Percentiles rank a stretch among this genome's conserved stretches.
phyloP scores from a whole-genome alignment of 164 flowering plant species.

The Paratinospora sagittata region DNA sequence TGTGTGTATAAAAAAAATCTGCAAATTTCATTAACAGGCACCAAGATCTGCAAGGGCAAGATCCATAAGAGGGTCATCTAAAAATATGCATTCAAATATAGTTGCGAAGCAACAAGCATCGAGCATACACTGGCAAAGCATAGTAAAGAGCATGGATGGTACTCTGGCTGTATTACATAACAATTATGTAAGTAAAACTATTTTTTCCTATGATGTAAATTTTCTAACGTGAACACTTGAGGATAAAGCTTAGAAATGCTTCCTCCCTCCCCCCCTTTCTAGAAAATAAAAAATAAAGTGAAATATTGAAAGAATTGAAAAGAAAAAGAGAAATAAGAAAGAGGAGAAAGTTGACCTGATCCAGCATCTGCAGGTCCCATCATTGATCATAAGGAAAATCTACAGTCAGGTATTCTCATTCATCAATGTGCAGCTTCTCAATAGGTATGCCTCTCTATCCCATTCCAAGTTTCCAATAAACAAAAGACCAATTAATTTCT shows the following conservation, averaged over 20 bases:
- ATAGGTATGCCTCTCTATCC: constrained; percentile 38
- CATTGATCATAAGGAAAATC: constrained; percentile 55
- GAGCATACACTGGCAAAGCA: constrained; percentile 69
- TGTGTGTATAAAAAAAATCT: constrained; percentile 8
- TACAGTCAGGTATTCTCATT: constrained; percentile 70
- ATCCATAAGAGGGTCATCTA: constrained; percentile 57
- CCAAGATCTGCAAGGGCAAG: constrained; percentile 61
- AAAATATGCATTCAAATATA: constrained; percentile 48
- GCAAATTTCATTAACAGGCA: constrained; percentile 40
- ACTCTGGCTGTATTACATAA: constrained; percentile 40
- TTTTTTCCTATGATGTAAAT: neutral
- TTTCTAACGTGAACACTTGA: neutral
- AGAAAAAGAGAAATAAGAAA: no score
- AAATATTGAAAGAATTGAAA: no score
- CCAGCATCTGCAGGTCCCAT: constrained; percentile 48
- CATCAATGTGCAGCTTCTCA: constrained; percentile 77
- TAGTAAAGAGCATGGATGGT: constrained; percentile 42
- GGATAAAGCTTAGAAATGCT: neutral
- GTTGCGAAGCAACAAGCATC: constrained; percentile 66
- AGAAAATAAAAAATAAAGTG: no score
- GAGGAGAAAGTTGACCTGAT: neutral
- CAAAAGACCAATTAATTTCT: neutral
- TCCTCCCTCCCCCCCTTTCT: no score
- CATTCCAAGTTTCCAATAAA: neutral
- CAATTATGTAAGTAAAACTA: constrained; percentile 44